Evolutionary conservation across 2,329 filamentous ascomycete species (phyloP).

Genomic region (Aspergillus arachidicola): DNA sequence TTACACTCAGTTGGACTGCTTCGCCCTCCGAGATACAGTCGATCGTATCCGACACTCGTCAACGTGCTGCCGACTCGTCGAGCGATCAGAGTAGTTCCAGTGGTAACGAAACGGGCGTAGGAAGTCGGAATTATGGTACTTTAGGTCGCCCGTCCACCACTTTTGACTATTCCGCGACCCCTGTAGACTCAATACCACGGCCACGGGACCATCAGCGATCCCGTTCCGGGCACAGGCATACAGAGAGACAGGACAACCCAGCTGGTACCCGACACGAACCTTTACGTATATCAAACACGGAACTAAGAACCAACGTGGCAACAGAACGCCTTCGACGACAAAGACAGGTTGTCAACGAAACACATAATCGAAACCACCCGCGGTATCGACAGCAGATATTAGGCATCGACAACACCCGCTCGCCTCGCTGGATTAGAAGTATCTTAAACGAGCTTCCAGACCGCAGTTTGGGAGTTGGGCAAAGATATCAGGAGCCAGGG

Average conservation of each 20-base stretch:
- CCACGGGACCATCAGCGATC: slow-evolving; percentile 33
- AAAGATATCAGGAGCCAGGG: slow-evolving; percentile 41
- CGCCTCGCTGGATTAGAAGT: slow-evolving; percentile 41
- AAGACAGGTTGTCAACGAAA: slow-evolving; percentile 39
- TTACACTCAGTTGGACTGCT: slow-evolving; percentile 43
- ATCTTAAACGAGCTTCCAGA: slow-evolving; percentile 40
- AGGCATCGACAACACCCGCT: slow-evolving; percentile 38
- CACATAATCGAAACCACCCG: slow-evolving; percentile 32
- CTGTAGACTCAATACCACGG: slow-evolving; percentile 27
- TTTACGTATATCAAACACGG: slow-evolving; percentile 32
- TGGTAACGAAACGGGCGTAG: slow-evolving; percentile 22
- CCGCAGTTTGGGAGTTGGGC: slow-evolving; percentile 31
- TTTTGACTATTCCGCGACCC: slow-evolving; percentile 23
- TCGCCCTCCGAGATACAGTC: slow-evolving; percentile 44
- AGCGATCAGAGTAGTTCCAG: slow-evolving; percentile 25
- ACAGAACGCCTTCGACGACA: slow-evolving; percentile 43
- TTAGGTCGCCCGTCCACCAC: slow-evolving; percentile 22
- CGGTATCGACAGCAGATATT: slow-evolving; percentile 37
- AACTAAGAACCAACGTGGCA: slow-evolving; percentile 42
- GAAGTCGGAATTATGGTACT: slow-evolving; percentile 19
- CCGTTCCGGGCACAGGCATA: slow-evolving; percentile 38
- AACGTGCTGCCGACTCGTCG: slow-evolving; percentile 24
- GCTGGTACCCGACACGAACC: slow-evolving; percentile 31
- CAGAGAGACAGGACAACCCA: slow-evolving; percentile 29
- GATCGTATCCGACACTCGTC: slow-evolving; percentile 25